These are phyloP conservation scores for Pittosporum tobira DNA, from an alignment of 129 eudicot genomes.

Conservation along the genomic window DNA sequence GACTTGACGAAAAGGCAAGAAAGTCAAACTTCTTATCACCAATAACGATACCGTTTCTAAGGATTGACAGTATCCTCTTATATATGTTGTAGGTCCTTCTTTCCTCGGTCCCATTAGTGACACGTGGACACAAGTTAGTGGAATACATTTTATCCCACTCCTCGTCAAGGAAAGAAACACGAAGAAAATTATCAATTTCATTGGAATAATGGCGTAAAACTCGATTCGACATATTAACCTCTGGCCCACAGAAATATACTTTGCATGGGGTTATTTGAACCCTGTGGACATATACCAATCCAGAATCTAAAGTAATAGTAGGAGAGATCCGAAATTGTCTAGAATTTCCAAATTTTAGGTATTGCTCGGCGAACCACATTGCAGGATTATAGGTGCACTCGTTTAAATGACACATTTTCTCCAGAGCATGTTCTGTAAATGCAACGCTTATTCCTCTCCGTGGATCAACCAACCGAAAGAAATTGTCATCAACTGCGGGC, in stretches of 20 bases:
- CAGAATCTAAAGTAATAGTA: slow-evolving; percentile 33
- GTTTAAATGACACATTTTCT: slow-evolving; percentile 42
- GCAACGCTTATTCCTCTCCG: slow-evolving; percentile 13
- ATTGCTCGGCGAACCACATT: slow-evolving; percentile 36
- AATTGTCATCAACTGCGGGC: slow-evolving; percentile 40
- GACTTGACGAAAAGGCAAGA: slow-evolving; percentile 68
- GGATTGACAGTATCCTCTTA: slow-evolving; percentile 34
- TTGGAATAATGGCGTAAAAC: slow-evolving; percentile 31
- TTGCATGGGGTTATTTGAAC: slow-evolving; percentile 55
- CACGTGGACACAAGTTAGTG: slow-evolving; percentile 37
- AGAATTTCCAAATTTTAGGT: slow-evolving; percentile 11
- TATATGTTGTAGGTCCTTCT: slow-evolving; percentile 37
- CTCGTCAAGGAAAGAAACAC: slow-evolving; percentile 62
- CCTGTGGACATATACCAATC: slow-evolving; percentile 48
- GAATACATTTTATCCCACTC: slow-evolving; percentile 46
- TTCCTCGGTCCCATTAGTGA: slow-evolving; percentile 5
- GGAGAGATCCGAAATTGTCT: slow-evolving; percentile 21
- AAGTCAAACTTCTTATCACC: slow-evolving; percentile 48
- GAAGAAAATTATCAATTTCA: slow-evolving; percentile 44
- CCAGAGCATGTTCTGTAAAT: slow-evolving; percentile 54
- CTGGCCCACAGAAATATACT: slow-evolving; percentile 58
- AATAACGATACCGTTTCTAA: slow-evolving; percentile 38
- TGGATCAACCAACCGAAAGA: slow-evolving; percentile 60
- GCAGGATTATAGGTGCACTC: slow-evolving; percentile 57
- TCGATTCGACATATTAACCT: slow-evolving; percentile 49